These are phyloP conservation scores for Euphrasia confusa DNA, from an alignment of 257 asterid species.

Conservation along the genomic window DNA sequence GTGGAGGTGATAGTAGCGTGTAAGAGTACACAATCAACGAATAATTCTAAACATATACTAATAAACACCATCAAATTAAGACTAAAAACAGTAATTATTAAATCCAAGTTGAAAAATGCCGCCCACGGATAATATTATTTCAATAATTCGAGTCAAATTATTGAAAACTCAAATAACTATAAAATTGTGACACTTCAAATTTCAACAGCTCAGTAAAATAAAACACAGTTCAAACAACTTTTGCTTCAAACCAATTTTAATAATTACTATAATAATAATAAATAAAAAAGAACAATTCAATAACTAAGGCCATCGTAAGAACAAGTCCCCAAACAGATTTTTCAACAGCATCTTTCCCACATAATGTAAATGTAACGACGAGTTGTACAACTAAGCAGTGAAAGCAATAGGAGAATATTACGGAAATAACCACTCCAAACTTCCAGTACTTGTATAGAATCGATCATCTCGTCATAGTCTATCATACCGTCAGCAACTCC, in stretches of 20 bases:
- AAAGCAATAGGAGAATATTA: constrained; percentile 24
- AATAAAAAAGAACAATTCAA: too few species aligned
- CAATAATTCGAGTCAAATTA: neutral
- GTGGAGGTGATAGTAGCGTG: neutral
- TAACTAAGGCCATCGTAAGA: too few species aligned
- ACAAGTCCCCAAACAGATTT: too few species aligned
- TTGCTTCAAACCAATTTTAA: neutral
- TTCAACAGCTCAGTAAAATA: constrained; percentile 7
- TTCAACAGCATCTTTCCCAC: too few species aligned
- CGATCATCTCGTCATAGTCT: constrained; percentile 10
- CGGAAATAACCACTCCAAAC: constrained; percentile 35
- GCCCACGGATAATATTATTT: neutral
- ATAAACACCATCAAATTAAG: neutral
- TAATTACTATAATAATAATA: too few species aligned
- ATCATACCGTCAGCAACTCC: constrained; percentile 58
- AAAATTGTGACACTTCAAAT: neutral
- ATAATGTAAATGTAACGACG: neutral
- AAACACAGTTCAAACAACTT: neutral
- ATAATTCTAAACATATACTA: neutral
- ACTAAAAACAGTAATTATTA: neutral
- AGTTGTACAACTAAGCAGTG: constrained; percentile 5
- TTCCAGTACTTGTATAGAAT: constrained; percentile 23
- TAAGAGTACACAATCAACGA: neutral
- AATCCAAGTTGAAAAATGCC: neutral
- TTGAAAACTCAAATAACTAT: neutral